Evolutionary conservation across 2,329 filamentous ascomycete genomes (phyloP).

Genomic region (Shiraia bambusicola): DNA sequence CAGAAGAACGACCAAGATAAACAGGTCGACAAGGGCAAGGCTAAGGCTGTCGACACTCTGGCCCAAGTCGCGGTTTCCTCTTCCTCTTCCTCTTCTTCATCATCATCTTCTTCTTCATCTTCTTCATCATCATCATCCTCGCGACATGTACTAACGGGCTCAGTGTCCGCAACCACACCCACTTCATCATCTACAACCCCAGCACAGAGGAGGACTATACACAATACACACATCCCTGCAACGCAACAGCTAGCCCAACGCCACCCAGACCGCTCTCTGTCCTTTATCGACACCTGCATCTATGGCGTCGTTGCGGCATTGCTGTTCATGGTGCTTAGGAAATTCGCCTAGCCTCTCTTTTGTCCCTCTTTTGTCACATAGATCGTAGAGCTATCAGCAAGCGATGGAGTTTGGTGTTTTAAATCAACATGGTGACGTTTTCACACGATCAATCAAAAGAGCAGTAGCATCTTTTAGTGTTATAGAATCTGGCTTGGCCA

Average conservation of each 20-base stretch:
- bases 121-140: neutral
- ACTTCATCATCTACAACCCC: neutral
- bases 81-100: too few relatives aligned
- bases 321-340: slow-evolving; percentile 65
- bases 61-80: neutral
- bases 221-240: slow-evolving; percentile 14
- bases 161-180: neutral
- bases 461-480: too few relatives aligned
- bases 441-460: too few relatives aligned
- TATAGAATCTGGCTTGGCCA: too few relatives aligned
- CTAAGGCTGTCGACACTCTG: slow-evolving; percentile 11
- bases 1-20: slow-evolving; percentile 31
- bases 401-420: slow-evolving; percentile 1
- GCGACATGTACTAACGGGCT: neutral
- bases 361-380: neutral
- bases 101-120: too few relatives aligned
- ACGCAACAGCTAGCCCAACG: slow-evolving; percentile 28
- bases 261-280: slow-evolving; percentile 57
- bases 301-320: slow-evolving; percentile 70
- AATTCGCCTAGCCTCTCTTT: slow-evolving; percentile 32
- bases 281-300: slow-evolving; percentile 82
- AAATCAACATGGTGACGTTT: too few relatives aligned
- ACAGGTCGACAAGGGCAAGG: slow-evolving; percentile 26
- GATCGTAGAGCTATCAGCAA: neutral
- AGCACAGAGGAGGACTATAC: slow-evolving; percentile 13